Conservation (phyloP, 2,329 filamentous ascomycete genomes). For the Helotiales sp. region DNA sequence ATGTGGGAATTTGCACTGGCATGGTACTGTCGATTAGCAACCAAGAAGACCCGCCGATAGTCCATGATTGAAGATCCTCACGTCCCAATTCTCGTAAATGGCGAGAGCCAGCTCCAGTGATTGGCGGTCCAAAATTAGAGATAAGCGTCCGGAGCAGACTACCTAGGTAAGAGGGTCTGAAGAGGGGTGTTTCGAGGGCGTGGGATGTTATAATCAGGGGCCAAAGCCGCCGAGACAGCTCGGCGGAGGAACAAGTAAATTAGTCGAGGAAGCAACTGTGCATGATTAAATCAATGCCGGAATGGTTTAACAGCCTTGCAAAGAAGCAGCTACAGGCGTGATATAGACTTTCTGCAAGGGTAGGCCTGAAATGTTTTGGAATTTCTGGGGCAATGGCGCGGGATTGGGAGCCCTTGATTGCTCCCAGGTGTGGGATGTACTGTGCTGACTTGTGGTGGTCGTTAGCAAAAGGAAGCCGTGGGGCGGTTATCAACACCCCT, state of each 20-base stretch:
- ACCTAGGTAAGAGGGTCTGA: conserved; percentile 11
- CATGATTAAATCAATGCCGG: conserved; percentile 11
- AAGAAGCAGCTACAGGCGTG: conserved; percentile 22
- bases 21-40: conserved; percentile 33
- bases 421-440: conserved; percentile 3
- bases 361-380: background rate
- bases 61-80: conserved; percentile 35
- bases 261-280: conserved; percentile 8
- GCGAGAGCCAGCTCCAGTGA: conserved; percentile 18
- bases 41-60: conserved; percentile 39
- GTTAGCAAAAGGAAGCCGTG: conserved; percentile 27
- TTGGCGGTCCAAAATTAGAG: conserved; percentile 31
- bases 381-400: background rate
- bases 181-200: conserved; percentile 27
- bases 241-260: conserved; percentile 13
- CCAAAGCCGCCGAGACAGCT: conserved; percentile 5
- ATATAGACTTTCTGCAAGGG: conserved; percentile 20
- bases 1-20: conserved; percentile 36
- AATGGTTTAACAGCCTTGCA: background rate
- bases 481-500: conserved; percentile 36
- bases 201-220: conserved; percentile 31
- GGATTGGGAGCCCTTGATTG: conserved; percentile 4
- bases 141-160: conserved; percentile 32
- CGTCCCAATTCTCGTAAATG: conserved; percentile 14
- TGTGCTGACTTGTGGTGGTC: conserved; percentile 15